Evolutionary conservation across 2,329 filamentous ascomycete species (phyloP), one percentile per base, ranked within the genome.

Genomic region (Aureobasidium sp.): DNA sequence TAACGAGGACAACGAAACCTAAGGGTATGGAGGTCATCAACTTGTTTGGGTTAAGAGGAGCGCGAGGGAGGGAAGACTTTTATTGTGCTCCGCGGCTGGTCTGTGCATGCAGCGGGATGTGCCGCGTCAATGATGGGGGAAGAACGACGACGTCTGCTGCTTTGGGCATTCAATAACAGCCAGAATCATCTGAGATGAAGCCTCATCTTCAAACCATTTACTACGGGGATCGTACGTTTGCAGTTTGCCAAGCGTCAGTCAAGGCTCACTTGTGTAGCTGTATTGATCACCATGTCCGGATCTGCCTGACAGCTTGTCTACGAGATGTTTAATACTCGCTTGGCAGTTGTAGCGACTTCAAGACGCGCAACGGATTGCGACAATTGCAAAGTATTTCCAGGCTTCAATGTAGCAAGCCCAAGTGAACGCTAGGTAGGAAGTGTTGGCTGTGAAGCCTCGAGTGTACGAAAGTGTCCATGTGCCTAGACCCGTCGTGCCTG

Each of bases 11-110:
- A 13, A 20, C 6, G 34, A 10, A 13, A n/a, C 15, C 39, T 44
- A 59, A 59, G 61, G 61, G 61, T 63, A 59, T 63, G 32, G 23
- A 17, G 37, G 17, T 6, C 15, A 41, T 55, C 51, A 55, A 55
- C 51, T 55, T 55, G 37, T 13, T 15, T 2, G 23, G 34, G 27
- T 12, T 0, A 55, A 42, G 37, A 42, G 17, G 51, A 42, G 37
- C 17, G 15, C 51, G 37, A 55, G 51, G 13, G 1, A 29, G 17
- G 0, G 44, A 50, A 50, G 10, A 15, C 20, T 29, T 60, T 39
- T 60, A 17, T 60, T 26, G 5, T 60, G 29, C 15, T 13, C 12
- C 8, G 37, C 8, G 13, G 56, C 2, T 36, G 39, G 27, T 36
- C 44, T 41, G 42, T 48, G 56, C 56, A 17, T 7, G 12, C 2